Conservation (phyloP, 176 grass and related monocot species). For the Hyparrhenia diplandra region DNA sequence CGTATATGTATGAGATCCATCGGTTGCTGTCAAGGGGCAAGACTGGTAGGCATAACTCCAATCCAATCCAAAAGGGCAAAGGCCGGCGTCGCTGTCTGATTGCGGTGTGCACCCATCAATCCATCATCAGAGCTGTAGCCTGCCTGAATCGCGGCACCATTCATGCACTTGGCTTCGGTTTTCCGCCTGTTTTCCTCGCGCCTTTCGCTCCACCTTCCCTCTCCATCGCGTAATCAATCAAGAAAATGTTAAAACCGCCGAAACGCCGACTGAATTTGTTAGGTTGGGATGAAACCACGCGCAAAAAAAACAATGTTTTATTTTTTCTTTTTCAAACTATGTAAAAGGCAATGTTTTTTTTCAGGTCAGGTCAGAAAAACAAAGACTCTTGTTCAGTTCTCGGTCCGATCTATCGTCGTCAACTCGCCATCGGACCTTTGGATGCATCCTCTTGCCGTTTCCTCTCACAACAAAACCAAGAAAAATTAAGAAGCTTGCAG, state of each 20-base stretch:
- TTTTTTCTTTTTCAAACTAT: neutral
- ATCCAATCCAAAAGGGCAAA: neutral
- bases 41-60: neutral
- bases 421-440: neutral
- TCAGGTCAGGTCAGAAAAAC: neutral
- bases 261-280: neutral
- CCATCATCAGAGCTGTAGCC: neutral
- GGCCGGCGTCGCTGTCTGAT: neutral
- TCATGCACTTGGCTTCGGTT: neutral
- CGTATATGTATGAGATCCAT: neutral
- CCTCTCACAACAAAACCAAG: neutral
- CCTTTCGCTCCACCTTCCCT: neutral
- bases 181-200: neutral
- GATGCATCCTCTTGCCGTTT: neutral
- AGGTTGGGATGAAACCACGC: neutral
- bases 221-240: neutral
- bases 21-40: neutral
- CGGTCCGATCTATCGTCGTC: neutral
- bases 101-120: neutral
- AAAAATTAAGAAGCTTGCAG: neutral
- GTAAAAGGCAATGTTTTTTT: neutral
- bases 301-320: neutral
- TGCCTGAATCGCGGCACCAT: slow-evolving; percentile 19
- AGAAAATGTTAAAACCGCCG: slow-evolving; percentile 5
- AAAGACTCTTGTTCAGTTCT: neutral